Base-by-base conservation (phyloP, 768 basidiomycete species). In the Lyophyllum atratum region DNA sequence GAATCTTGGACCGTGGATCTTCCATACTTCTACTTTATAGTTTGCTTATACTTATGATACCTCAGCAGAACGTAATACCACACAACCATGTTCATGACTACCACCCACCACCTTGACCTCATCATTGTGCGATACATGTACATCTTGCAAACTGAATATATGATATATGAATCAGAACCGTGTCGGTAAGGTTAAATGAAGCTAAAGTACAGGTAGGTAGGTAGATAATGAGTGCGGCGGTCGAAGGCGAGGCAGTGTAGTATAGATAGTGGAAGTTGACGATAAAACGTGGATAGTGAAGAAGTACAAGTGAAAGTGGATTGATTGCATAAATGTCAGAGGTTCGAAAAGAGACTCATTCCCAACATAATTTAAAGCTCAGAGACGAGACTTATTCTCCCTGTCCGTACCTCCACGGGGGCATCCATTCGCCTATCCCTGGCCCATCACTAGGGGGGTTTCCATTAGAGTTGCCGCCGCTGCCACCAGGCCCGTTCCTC, bases 401-500 rank as follows among this genome's bases (percentile, higher is more conserved):
- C 22, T 10, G 46, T 17, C 46, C 46, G 28, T 53, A 34, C 52
- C 52, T 53, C 42, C 43, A 53, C 43, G 52, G 52, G 6, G 40
- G 52, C 43, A 46, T 44, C 52, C 52, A 53, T 33, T 45, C 42
- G 29, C 28, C 39, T 26, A 52, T 40, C 28, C 37, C 50, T 11
- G 50, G 52, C 6, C 52, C 29, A 14, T 45, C 33, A 33, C 52
- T 33, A 19, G 43, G 45, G 26, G 37, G 5, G 19, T 29, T 43
- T 2, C 46, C 14, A 17, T n/a, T n/a, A 1, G 31, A 15, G 9
- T 47, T 50, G 15, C 26, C 22, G 4, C 49, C 49, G 37, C 52
- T 26, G 4, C 49, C 44, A 4, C 58, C 49, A 48, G 55, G 37
- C 17, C 58, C 59, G 12, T 44, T 58, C 31, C 55, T 55, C 6